Base-by-base conservation (phyloP, 352 stramenopile genomes). In the Phytophthora litchii region DNA sequence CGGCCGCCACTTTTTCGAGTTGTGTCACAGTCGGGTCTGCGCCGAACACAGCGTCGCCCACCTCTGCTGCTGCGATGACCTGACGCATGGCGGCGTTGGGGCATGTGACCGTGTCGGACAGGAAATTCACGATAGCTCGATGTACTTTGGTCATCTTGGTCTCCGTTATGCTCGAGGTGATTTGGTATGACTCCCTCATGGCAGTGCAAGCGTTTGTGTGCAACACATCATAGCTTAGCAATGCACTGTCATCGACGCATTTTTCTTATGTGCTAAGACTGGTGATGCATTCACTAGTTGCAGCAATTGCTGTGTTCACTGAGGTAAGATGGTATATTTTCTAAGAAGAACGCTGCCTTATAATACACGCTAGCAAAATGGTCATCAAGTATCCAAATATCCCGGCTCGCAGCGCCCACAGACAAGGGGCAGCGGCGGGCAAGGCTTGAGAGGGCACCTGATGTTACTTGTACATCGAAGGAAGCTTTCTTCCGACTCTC, bases 61-160 rank as follows among this genome's bases (percentile, higher is more conserved):
- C 83, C 11, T 79, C 54, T 1, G 95, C 92, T 3, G 70, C 52
- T 0, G 88, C 77, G 61, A 98, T 97, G 5, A 83, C 72, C 29
- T 94, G 74, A n/a, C 96, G 80, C 97, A 99, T 99, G 49, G 77
- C 76, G 19, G 67, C 44, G 20, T 82, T 95, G 16, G 97, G 97
- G 54, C 85, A 67, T 8, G 97, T 99, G 16, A 99, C 91, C 19
- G 97, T 99, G 78, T 99, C 97, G 54, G 86, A 98, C 38, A 98
- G 72, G 42, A 99, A 76, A 79, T 99, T 98, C 37, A 98, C 68
- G 19, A 79, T 31, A 4, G 54, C 45, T 40, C 69, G 69, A 11
- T 58, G 35, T 21, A 62, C 20, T 35, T 54, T 70, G n/a, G 42
- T 13, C 64, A 72, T 72, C 23, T 58, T 48, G 45, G 35, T 47